These are phyloP conservation scores for Dicorynia guianensis DNA, from an alignment of 306 rosid species.

Conservation along the genomic window DNA sequence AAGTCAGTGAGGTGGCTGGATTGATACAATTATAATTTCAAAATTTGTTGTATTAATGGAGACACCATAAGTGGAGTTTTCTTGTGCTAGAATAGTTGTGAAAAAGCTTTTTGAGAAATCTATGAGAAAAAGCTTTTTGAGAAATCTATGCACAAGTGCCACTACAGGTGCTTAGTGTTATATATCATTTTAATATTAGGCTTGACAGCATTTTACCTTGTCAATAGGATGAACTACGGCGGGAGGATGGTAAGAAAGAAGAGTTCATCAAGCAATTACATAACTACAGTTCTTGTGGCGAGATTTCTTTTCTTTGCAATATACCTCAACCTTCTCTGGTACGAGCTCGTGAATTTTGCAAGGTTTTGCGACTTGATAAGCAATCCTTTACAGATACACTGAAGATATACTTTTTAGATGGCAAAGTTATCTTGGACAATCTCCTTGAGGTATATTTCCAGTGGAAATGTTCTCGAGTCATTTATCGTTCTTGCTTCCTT, in stretches of 20 bases:
- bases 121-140: background rate
- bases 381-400: conserved; percentile 60
- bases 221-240: conserved; percentile 51
- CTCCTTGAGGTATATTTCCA: conserved; percentile 58
- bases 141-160: background rate
- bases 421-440: conserved; percentile 61
- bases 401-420: conserved; percentile 60
- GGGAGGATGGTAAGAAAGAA: conserved; percentile 50
- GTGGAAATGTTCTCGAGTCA: background rate
- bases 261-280: conserved; percentile 40
- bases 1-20: too few species aligned
- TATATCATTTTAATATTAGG: conserved; percentile 5
- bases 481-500: background rate
- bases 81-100: too few species aligned
- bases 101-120: background rate
- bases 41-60: too few species aligned
- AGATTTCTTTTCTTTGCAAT: conserved; percentile 72
- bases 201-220: conserved; percentile 23
- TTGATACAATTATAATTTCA: too few species aligned
- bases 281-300: conserved; percentile 55
- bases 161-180: background rate
- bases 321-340: conserved; percentile 57
- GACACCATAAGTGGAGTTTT: too few species aligned
- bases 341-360: conserved; percentile 54
- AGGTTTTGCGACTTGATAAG: conserved; percentile 69